These are phyloP conservation scores for Ceratocystis ficicola DNA, from an alignment of 2,329 filamentous ascomycete genomes.

Conservation along the genomic window DNA sequence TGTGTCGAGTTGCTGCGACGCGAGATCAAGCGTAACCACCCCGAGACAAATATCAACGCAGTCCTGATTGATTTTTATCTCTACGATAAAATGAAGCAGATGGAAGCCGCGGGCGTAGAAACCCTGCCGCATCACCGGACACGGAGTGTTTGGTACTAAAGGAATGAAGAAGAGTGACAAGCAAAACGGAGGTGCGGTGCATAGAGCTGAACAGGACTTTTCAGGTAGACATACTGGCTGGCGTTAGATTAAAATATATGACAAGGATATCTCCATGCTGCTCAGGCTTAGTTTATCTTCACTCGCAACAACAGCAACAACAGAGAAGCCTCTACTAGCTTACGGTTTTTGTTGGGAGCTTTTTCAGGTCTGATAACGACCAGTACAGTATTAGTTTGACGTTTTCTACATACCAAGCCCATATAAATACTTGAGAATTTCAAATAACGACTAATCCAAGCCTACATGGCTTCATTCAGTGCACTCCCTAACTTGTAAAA, in stretches of 20 bases:
- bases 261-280: slow-evolving; percentile 33
- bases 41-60: slow-evolving; percentile 64
- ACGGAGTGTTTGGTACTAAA: slow-evolving; percentile 84
- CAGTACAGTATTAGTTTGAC: neutral
- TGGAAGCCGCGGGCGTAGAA: slow-evolving; percentile 52
- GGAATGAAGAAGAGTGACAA: too few relatives aligned
- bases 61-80: slow-evolving; percentile 95
- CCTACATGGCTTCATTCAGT: neutral
- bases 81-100: slow-evolving; percentile 84
- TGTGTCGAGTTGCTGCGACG: slow-evolving; percentile 77
- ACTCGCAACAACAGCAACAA: slow-evolving; percentile 59
- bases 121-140: slow-evolving; percentile 75
- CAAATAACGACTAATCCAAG: neutral
- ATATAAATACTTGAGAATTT: neutral
- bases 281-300: slow-evolving; percentile 43
- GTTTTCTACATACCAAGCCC: neutral
- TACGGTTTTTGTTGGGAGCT: neutral
- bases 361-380: neutral
- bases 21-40: slow-evolving; percentile 64
- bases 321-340: slow-evolving; percentile 74
- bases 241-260: neutral
- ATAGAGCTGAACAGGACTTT: neutral
- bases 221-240: neutral
- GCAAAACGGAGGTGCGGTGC: neutral
- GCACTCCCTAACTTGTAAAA: slow-evolving; percentile 24